These are phyloP conservation scores for Ophiostoma australiae DNA, from an alignment of 2,329 filamentous ascomycete species.

Conservation along the genomic window DNA sequence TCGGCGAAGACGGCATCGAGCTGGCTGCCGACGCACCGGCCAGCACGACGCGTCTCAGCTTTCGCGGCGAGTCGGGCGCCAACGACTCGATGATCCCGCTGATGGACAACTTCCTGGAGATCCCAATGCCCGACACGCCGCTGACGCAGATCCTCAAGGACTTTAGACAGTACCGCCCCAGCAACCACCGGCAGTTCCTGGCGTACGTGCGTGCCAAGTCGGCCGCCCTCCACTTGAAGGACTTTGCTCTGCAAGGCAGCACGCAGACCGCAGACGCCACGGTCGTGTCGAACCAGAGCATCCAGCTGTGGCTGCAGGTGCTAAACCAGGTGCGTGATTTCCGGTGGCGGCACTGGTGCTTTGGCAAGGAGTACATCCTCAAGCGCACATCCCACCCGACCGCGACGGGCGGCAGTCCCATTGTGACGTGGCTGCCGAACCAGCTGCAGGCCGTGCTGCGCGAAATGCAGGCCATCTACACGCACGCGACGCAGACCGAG, in stretches of 20 bases:
- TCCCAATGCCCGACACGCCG: conserved; percentile 83
- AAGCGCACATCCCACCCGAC: conserved; percentile 72
- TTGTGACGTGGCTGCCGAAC: conserved; percentile 80
- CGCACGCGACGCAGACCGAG: neutral
- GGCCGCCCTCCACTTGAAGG: conserved; percentile 49
- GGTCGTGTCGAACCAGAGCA: conserved; percentile 43
- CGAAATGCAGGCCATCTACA: conserved; percentile 59
- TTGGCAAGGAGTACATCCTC: conserved; percentile 77
- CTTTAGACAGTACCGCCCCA: conserved; percentile 83
- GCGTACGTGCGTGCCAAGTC: conserved; percentile 58
- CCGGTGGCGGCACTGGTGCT: conserved; percentile 80
- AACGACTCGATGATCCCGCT: conserved; percentile 94
- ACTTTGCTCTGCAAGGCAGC: conserved; percentile 48
- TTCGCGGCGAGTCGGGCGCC: conserved; percentile 88
- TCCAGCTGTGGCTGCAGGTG: conserved; percentile 57
- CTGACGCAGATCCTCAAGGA: conserved; percentile 83
- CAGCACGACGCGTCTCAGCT: conserved; percentile 54
- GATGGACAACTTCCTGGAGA: conserved; percentile 78
- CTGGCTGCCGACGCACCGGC: neutral
- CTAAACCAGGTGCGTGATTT: conserved; percentile 76
- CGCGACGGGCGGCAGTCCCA: conserved; percentile 74
- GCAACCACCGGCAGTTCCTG: conserved; percentile 82
- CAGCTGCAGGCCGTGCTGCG: conserved; percentile 70
- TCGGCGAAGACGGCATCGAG: conserved; percentile 50
- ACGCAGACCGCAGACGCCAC: conserved; percentile 29